Evolutionary conservation across 768 basidiomycete species (phyloP).

Genomic region (Lyophyllum decastes): DNA sequence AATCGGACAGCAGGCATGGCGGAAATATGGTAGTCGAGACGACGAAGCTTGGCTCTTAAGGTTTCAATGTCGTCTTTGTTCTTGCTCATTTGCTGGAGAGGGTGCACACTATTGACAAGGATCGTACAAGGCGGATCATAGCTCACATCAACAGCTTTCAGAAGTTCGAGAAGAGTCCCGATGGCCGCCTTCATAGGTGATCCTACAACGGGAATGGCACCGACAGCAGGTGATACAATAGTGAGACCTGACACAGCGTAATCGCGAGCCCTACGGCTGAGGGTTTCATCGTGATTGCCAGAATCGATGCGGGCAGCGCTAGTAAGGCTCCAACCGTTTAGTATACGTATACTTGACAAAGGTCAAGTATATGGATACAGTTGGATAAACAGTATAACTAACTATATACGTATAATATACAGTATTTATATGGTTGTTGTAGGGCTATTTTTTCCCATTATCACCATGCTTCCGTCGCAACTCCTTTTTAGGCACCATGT

Average conservation of each 20-base stretch:
- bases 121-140: neutral
- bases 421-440: too few species aligned
- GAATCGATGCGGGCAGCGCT: neutral
- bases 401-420: too few species aligned
- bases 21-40: neutral
- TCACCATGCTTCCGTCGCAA: too few species aligned
- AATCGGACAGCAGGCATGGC: neutral
- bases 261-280: neutral
- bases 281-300: too few species aligned
- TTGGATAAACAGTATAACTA: too few species aligned
- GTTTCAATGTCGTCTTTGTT: neutral
- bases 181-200: neutral
- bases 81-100: neutral
- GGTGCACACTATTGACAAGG: neutral
- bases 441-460: too few species aligned
- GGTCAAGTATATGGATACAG: too few species aligned
- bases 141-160: neutral
- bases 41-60: neutral
- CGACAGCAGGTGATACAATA: neutral
- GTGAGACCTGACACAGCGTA: neutral
- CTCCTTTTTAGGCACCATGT: too few species aligned
- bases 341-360: too few species aligned
- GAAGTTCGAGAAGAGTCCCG: neutral
- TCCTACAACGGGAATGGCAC: neutral
- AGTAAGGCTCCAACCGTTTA: too few species aligned